phyloP scores from a whole-genome alignment of 176 grass and related monocot species.

The barley (Hordeum vulgare) region DNA sequence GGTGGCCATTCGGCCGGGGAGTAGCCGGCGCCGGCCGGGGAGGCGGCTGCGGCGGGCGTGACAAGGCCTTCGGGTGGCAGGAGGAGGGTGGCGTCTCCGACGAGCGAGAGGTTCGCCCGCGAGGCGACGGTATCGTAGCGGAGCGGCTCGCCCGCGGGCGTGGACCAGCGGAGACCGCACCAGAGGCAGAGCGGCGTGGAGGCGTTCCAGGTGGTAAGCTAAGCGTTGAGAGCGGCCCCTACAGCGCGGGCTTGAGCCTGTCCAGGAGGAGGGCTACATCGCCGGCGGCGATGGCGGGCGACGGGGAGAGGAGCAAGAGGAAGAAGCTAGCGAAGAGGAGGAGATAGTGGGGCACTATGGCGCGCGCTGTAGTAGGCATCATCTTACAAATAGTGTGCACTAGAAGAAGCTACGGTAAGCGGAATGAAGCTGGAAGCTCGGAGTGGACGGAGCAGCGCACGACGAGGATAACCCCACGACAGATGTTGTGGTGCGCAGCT shows the following conservation, averaged over 20 bases:
- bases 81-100: constrained; percentile 30
- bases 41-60: no score
- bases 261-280: constrained; percentile 46
- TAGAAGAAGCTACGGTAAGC: neutral
- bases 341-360: neutral
- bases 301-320: neutral
- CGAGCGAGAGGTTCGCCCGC: constrained; percentile 54
- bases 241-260: constrained; percentile 55
- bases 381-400: neutral
- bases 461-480: no score
- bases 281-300: constrained; percentile 9
- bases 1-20: no score
- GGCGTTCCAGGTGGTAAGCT: constrained; percentile 70
- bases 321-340: neutral
- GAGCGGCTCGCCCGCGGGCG: constrained; percentile 1
- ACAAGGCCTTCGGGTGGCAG: no score
- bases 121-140: constrained; percentile 29
- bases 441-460: no score
- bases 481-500: no score
- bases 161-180: constrained; percentile 62
- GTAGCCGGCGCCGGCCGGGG: no score
- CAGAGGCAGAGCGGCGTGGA: constrained; percentile 81
- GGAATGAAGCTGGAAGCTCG: neutral
- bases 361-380: neutral
- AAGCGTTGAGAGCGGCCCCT: constrained; percentile 46